Base-by-base conservation (phyloP, 805 yeast species). In the Scheffersomyces spartinae region DNA sequence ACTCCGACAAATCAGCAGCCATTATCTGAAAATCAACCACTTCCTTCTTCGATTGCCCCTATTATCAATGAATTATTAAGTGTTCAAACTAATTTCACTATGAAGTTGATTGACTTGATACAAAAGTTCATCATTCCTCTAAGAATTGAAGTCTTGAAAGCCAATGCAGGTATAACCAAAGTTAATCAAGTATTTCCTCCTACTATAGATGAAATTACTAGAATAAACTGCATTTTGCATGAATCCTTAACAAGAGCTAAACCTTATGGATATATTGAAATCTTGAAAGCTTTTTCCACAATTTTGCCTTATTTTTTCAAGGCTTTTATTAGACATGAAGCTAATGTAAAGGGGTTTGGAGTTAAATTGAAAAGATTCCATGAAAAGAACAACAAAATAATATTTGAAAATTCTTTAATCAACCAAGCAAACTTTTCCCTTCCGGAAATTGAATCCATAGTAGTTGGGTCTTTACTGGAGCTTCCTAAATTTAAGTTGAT, bases 291-390 rank as follows among this genome's bases (percentile, higher is more conserved):
- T 1, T 70, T 93, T 43, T 91, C 85, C 3, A 65, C 72, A 26
- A 74, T 91, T 0, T 64, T 88, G 9, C 95, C 96, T 0, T 84
- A 83, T 47, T 88, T 85, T 47, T 88, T 82, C 55, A 82, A 85
- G 43, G 94, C 96, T 0, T 82, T 81, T 39, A 82, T 85, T 62
- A 64, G 96, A 30, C 96, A 88, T 49, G 94, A 86, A 49, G 95
- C 95, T 6, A 95, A 94, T 11, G 69, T 91, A 7, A 74, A 73
- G 35, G 63, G 66, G 27, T 83, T 83, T 37, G 60, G 71, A 36
- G 62, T 65, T 13, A 59, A 76, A 14, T 78, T 73, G 33, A 56
- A 72, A 1, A 64, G 43, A 29, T 59, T 59, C 33, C 31, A 40
- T 30, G 26, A 30, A n/a, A 50, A 47, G 27, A 49, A 55, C 28